phyloP scores from a whole-genome alignment of 2,329 filamentous ascomycete genomes.

The Dactylellina leptospora region DNA sequence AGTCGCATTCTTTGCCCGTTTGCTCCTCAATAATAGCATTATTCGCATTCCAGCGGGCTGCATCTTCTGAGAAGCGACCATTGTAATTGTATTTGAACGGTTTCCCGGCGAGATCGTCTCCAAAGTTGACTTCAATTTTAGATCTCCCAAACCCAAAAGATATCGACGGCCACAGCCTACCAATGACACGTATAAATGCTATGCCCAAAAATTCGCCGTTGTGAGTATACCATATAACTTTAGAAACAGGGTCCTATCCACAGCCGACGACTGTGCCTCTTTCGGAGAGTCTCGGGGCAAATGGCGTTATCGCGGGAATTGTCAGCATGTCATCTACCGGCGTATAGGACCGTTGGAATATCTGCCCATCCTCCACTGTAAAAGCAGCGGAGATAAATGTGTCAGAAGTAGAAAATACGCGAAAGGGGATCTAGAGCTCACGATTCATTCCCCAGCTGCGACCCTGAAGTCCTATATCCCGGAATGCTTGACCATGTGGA shows the following conservation, averaged over 20 bases:
- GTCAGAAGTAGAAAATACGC: not conserved
- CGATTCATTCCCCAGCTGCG: not conserved
- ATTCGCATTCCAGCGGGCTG: no score
- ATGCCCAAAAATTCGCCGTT: constrained; percentile 3
- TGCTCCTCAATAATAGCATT: no score
- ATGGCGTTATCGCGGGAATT: no score
- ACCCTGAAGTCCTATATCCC: not conserved
- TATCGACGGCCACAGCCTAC: not conserved
- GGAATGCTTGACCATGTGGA: not conserved
- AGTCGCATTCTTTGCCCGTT: no score
- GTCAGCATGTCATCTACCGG: not conserved
- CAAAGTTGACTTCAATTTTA: constrained; percentile 57
- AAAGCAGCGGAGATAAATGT: not conserved
- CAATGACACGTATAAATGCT: not conserved
- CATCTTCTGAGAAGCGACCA: no score
- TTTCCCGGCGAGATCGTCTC: constrained; percentile 39
- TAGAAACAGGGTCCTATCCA: not conserved
- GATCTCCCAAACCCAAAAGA: not conserved
- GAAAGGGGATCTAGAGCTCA: constrained; percentile 6
- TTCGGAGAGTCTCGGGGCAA: not conserved
- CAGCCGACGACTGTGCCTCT: not conserved
- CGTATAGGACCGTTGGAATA: not conserved
- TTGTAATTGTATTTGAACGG: no score
- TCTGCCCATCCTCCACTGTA: not conserved
- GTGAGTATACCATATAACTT: not conserved